Percentiles rank a stretch among this genome's conserved stretches.
Conservation (phyloP, 2,329 filamentous ascomycete genomes). For the Venturia aucupariae region DNA sequence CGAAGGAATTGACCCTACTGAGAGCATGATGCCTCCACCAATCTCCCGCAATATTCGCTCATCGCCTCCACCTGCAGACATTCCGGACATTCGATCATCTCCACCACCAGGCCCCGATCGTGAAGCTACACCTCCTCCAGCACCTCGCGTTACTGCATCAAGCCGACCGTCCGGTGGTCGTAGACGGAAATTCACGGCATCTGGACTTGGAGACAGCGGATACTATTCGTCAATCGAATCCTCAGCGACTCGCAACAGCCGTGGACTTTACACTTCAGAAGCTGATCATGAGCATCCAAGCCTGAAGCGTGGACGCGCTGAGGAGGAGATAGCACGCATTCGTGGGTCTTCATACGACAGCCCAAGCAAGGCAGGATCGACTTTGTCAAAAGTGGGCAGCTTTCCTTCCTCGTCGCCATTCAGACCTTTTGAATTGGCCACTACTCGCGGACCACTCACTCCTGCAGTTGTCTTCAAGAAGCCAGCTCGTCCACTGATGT, state of each 20-base stretch:
- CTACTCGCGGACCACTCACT: conserved; percentile 60
- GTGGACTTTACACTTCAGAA: conserved; percentile 60
- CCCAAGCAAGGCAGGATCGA: conserved; percentile 59
- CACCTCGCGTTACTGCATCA: conserved; percentile 31
- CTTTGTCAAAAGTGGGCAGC: conserved; percentile 20
- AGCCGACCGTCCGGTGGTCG: conserved; percentile 23
- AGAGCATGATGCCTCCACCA: conserved; percentile 32
- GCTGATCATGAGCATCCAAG: conserved; percentile 62
- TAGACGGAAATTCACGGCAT: conserved; percentile 56
- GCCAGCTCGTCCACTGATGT: conserved; percentile 55
- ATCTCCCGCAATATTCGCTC: conserved; percentile 45
- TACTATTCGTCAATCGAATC: conserved; percentile 93
- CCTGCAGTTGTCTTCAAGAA: conserved; percentile 75
- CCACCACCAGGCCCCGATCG: conserved; percentile 71
- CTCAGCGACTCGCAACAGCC: conserved; percentile 65
- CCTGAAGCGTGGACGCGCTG: conserved; percentile 81
- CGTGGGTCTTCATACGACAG: conserved; percentile 90
- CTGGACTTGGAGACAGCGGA: conserved; percentile 80
- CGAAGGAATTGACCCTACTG: conserved; percentile 35
- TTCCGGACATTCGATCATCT: conserved; percentile 66
- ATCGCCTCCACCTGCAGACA: conserved; percentile 59
- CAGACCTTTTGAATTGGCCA: conserved; percentile 22
- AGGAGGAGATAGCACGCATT: conserved; percentile 90
- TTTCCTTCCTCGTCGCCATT: conserved; percentile 34
- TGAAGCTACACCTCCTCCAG: conserved; percentile 47